Conservation (phyloP, 2,329 filamentous ascomycete genomes). For the Zymoseptoria brevis region DNA sequence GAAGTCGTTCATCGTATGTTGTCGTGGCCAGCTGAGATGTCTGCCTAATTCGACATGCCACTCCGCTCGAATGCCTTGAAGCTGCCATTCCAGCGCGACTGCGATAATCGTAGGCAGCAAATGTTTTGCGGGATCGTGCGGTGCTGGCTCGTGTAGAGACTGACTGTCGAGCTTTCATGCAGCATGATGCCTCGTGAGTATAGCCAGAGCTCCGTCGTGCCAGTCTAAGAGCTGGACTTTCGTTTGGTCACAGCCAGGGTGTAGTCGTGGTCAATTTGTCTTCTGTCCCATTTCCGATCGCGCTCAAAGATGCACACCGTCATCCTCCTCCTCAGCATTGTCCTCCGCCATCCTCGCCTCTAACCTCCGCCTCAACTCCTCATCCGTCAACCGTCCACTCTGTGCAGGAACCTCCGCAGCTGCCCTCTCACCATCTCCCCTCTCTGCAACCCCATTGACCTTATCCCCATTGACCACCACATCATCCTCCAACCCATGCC, state of each 20-base stretch:
- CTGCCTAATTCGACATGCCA: background rate
- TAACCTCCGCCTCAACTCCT: constrained; percentile 50
- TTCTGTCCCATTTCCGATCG: background rate
- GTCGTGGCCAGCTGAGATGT: background rate
- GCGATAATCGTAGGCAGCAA: too few relatives aligned
- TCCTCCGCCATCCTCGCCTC: constrained; percentile 48
- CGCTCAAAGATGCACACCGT: constrained; percentile 54
- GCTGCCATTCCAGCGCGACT: background rate
- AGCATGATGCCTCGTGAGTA: background rate
- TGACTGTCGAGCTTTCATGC: background rate
- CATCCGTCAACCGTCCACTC: constrained; percentile 48
- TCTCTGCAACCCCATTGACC: constrained; percentile 11
- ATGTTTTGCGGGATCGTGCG: background rate
- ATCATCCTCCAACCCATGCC: constrained; percentile 28
- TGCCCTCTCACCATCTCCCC: constrained; percentile 8
- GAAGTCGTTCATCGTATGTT: background rate
- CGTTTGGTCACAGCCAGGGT: background rate
- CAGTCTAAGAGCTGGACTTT: background rate
- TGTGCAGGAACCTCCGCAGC: constrained; percentile 7
- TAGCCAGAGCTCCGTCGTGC: background rate
- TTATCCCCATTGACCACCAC: constrained; percentile 21
- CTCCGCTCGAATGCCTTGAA: background rate
- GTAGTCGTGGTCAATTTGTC: background rate
- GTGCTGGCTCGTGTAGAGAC: too few relatives aligned
- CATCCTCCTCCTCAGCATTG: constrained; percentile 39